A percentile compares a stretch with the other conserved stretches of the same genome.
phyloP scores from a whole-genome alignment of 73 alveolate genomes.

The Paramecium caudatum region DNA sequence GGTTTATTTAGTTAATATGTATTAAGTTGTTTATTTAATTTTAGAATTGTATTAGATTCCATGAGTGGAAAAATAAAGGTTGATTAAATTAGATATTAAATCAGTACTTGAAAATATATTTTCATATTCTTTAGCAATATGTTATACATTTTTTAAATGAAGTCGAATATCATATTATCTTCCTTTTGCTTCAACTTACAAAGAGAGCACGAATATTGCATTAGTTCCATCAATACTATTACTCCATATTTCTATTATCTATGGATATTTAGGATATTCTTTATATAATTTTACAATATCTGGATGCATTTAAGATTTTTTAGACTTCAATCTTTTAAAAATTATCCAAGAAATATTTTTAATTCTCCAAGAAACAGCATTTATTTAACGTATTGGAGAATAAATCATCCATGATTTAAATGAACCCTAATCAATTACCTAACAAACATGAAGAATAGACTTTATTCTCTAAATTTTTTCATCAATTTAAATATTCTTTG shows the following conservation, averaged over 20 bases:
- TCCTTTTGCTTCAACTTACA: not conserved
- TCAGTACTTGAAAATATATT: slow-evolving; percentile 3
- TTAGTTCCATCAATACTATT: slow-evolving; percentile 62
- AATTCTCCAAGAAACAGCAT: slow-evolving; percentile 38
- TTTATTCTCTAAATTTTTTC: slow-evolving; percentile 46
- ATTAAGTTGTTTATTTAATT: not conserved
- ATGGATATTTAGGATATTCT: not conserved
- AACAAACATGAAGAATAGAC: slow-evolving; percentile 22
- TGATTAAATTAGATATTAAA: not conserved
- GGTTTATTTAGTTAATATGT: not conserved
- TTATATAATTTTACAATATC: slow-evolving; percentile 47
- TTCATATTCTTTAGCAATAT: slow-evolving; percentile 28
- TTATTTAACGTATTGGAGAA: not conserved
- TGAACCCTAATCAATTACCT: slow-evolving; percentile 13
- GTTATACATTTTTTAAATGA: slow-evolving; percentile 35
- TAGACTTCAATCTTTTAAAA: slow-evolving; percentile 39
- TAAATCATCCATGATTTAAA: slow-evolving; percentile 20
- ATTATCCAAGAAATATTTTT: not conserved
- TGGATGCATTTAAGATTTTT: not conserved
- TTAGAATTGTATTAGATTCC: not conserved
- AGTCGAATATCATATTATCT: slow-evolving; percentile 4
- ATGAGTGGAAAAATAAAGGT: not conserved
- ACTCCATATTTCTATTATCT: slow-evolving; percentile 38
- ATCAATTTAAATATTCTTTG: slow-evolving; percentile 23
- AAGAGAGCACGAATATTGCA: slow-evolving; percentile 26